Evolutionary conservation across 1,284 basidiomycete genomes (phyloP).

Genomic region (Clitocybe nebularis): DNA sequence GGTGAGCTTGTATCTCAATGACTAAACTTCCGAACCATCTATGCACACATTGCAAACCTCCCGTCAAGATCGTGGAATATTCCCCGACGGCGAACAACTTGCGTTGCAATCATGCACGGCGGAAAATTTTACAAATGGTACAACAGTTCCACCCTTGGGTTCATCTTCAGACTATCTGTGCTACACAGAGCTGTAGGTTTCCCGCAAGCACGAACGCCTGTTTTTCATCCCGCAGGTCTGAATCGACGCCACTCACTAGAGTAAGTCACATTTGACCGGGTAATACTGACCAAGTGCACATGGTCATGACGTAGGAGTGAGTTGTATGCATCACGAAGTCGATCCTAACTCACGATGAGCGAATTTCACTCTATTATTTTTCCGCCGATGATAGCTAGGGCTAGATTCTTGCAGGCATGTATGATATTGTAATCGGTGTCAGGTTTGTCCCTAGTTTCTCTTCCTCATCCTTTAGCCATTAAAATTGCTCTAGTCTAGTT

Average conservation of each 20-base stretch:
- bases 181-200: constrained; percentile 53
- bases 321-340: constrained; percentile 23
- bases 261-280: constrained; percentile 73
- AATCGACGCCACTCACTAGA: constrained; percentile 64
- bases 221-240: constrained; percentile 39
- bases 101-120: constrained; percentile 60
- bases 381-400: constrained; percentile 65
- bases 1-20: constrained; percentile 69
- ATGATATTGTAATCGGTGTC: constrained; percentile 70
- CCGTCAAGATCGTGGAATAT: constrained; percentile 68
- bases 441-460: constrained; percentile 32
- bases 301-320: constrained; percentile 47
- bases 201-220: too few relatives aligned
- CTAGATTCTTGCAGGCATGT: constrained; percentile 59
- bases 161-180: constrained; percentile 65
- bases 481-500: constrained; percentile 30
- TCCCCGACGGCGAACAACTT: constrained; percentile 66
- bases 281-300: constrained; percentile 12
- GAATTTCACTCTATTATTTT: constrained; percentile 46
- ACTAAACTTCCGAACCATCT: constrained; percentile 43
- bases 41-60: constrained; percentile 63
- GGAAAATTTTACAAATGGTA: constrained; percentile 66
- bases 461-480: background rate
- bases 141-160: constrained; percentile 41
- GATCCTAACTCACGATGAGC: background rate